Conservation (phyloP, 306 rosid genomes). For the cucumber (Cucumis sativus) region DNA sequence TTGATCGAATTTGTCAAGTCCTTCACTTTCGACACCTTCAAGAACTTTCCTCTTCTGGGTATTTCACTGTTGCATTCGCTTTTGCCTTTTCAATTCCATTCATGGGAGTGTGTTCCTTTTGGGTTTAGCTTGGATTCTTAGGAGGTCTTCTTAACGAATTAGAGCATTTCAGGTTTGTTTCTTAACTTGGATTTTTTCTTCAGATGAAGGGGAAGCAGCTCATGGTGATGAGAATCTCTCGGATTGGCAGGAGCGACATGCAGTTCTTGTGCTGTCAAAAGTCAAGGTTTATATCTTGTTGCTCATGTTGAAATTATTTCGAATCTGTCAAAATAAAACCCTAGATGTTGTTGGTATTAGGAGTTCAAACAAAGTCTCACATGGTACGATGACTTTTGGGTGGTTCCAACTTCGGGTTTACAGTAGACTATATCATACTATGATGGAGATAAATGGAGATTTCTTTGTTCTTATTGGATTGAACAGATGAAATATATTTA, state of each 20-base stretch:
- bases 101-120: background rate
- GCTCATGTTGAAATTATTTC: background rate
- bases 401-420: no score
- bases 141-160: background rate
- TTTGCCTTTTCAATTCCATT: background rate
- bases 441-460: no score
- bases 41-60: slow-evolving; percentile 64
- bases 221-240: slow-evolving; percentile 50
- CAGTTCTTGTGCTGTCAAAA: slow-evolving; percentile 59
- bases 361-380: no score
- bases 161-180: background rate
- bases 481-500: background rate
- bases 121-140: background rate
- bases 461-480: no score
- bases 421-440: no score
- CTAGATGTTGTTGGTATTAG: background rate
- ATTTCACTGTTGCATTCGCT: background rate
- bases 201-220: slow-evolving; percentile 35
- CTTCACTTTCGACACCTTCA: slow-evolving; percentile 65
- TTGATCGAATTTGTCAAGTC: slow-evolving; percentile 49
- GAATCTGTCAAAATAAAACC: background rate
- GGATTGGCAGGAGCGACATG: slow-evolving; percentile 85
- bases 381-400: no score
- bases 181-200: background rate
- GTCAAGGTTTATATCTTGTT: slow-evolving; percentile 43